A percentile compares a stretch with the other conserved stretches of the same genome.
Evolutionary conservation across 1,139 yeast genomes (phyloP).

Genomic region (Zygosaccharomyces sapae): DNA sequence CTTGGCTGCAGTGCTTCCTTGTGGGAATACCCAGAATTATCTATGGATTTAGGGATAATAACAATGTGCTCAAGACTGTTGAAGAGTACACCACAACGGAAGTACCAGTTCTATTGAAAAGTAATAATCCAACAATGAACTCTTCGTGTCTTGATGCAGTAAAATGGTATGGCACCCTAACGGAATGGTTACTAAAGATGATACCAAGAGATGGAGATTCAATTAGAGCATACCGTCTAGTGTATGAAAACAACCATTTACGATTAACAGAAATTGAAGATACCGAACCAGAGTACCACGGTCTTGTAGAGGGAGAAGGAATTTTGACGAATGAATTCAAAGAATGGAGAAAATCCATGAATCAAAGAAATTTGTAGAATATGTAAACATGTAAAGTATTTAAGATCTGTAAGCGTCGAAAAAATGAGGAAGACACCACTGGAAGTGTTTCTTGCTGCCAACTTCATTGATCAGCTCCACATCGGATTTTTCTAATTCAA

Average conservation of each 20-base stretch:
- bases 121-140: constrained; percentile 45
- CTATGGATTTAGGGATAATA: constrained; percentile 82
- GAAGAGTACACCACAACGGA: constrained; percentile 78
- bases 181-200: constrained; percentile 65
- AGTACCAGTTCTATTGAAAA: constrained; percentile 55
- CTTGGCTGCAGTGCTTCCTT: constrained; percentile 94
- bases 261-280: constrained; percentile 40
- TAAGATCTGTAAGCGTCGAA: constrained; percentile 9
- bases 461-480: constrained; percentile 33
- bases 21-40: constrained; percentile 74
- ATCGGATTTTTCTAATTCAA: constrained; percentile 41
- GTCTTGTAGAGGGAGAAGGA: constrained; percentile 36
- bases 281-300: constrained; percentile 32
- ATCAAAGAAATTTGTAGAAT: constrained; percentile 3
- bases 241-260: constrained; percentile 42
- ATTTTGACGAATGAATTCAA: constrained; percentile 54
- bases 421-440: constrained; percentile 35
- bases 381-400: constrained; percentile 1
- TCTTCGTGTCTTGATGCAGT: constrained; percentile 70
- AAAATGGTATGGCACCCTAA: constrained; percentile 78
- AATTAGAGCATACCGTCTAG: constrained; percentile 44
- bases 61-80: constrained; percentile 55
- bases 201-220: constrained; percentile 47
- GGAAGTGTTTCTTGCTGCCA: constrained; percentile 29
- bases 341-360: constrained; percentile 49